Conservation (phyloP, 305 asterid species). For the Rubia tinctorum region DNA sequence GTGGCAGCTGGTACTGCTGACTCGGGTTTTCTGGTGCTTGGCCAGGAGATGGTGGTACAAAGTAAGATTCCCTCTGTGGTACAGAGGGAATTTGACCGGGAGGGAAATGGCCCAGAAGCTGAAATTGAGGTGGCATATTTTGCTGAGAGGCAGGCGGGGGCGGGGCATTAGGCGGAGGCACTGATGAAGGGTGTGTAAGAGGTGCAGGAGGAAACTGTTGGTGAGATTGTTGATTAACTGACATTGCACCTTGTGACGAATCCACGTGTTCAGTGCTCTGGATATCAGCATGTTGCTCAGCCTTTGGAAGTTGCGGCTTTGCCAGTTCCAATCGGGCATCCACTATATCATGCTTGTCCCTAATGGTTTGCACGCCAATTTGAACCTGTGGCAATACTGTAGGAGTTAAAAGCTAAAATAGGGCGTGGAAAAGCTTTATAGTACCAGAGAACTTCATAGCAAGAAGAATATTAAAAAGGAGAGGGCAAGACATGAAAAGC, state of each 20-base stretch:
- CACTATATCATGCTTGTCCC: slow-evolving; percentile 75
- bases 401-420: background rate
- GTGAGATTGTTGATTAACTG: slow-evolving; percentile 39
- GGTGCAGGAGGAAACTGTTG: slow-evolving; percentile 52
- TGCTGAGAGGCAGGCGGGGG: slow-evolving; percentile 48
- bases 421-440: too few relatives aligned
- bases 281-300: slow-evolving; percentile 47
- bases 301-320: slow-evolving; percentile 53
- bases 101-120: slow-evolving; percentile 54
- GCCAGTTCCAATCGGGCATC: slow-evolving; percentile 66
- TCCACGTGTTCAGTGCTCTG: slow-evolving; percentile 37
- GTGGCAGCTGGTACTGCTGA: slow-evolving; percentile 51
- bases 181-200: slow-evolving; percentile 33
- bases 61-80: slow-evolving; percentile 64
- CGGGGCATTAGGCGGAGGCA: slow-evolving; percentile 50
- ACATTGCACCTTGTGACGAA: slow-evolving; percentile 37
- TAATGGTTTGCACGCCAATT: slow-evolving; percentile 54
- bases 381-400: slow-evolving; percentile 56
- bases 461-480: background rate
- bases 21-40: slow-evolving; percentile 49
- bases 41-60: slow-evolving; percentile 49
- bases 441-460: background rate
- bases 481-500: background rate
- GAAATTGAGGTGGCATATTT: slow-evolving; percentile 48
- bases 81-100: slow-evolving; percentile 48